Base-by-base conservation (phyloP, 179 eudicot genomes). In the Camellia oleifera region DNA sequence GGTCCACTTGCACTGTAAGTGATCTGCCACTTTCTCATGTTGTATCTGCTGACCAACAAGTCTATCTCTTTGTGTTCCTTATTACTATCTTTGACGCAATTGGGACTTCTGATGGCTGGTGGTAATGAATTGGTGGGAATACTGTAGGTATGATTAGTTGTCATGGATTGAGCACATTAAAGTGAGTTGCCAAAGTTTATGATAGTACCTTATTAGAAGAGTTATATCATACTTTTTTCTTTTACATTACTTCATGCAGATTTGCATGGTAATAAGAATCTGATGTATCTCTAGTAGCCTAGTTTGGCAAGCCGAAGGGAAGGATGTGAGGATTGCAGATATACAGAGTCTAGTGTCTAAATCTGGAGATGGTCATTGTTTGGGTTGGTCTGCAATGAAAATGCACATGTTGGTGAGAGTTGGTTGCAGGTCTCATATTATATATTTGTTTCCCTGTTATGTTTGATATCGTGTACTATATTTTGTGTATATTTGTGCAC, bases 1-100 rank as follows among this genome's bases (percentile, higher is more conserved):
- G 98, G 98, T 78, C 98, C 98, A 77, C 83, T 92, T 56, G 93
- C 87, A 72, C 88, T 95, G 98, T 95, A 90, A 89, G 98, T 91
- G 72, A 70, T 15, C 74, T 78, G 61, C 46, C 71, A 52, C 69
- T 72, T 70, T 58, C 17, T 73, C 8, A 13, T 54, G 1, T 23
- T 79, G 26, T 42, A 74, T 44, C 53, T 84, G 50, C 15, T 40
- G 11, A 20, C 10, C 15, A 64, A 18, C 48, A 14, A 54, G 20
- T 73, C 4, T 13, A 11, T 32, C 12, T 73, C 4, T 13, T 5
- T 12, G 7, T 15, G 40, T 18, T 64, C 46, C 13, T 79, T 50
- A 73, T 65, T 20, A 45, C 26, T 26, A 4, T 32, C 62, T 40
- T 58, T 68, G n/a, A 40, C n/a, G 13, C 4, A 58, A 1, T 60